Percentiles rank a stretch among this genome's conserved stretches.
These are phyloP conservation scores for Cudoniella acicularis DNA, from an alignment of 495 filamentous ascomycete species.

Conservation along the genomic window DNA sequence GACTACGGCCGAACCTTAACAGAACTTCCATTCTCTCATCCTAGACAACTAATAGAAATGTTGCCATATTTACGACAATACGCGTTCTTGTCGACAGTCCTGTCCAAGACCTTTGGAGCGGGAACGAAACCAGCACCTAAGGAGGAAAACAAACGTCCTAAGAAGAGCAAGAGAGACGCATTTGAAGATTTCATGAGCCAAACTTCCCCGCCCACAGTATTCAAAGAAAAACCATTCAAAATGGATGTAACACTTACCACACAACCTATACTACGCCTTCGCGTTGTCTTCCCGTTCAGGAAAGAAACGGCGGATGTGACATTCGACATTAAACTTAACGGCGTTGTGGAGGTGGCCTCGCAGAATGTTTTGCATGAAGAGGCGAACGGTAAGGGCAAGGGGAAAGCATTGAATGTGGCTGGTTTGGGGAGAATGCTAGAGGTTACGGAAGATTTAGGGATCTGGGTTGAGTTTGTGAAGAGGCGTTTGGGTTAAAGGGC, in stretches of 20 bases:
- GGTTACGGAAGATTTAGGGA: slow-evolving; percentile 47
- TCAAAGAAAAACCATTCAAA: slow-evolving; percentile 19
- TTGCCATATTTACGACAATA: slow-evolving; percentile 76
- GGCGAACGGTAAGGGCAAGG: slow-evolving; percentile 2
- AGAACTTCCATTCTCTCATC: slow-evolving; percentile 80
- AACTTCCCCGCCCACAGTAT: background rate
- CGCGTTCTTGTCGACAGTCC: slow-evolving; percentile 59
- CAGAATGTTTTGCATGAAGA: slow-evolving; percentile 23
- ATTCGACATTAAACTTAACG: slow-evolving; percentile 62
- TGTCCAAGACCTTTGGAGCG: slow-evolving; percentile 56
- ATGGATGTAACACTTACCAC: slow-evolving; percentile 48
- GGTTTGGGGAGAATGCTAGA: slow-evolving; percentile 36
- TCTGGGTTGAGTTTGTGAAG: slow-evolving; percentile 51
- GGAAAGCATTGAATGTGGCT: slow-evolving; percentile 6
- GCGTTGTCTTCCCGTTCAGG: slow-evolving; percentile 47
- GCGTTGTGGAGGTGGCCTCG: slow-evolving; percentile 46
- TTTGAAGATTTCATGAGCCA: slow-evolving; percentile 32
- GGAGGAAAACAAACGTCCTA: background rate
- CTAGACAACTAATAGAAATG: slow-evolving; percentile 74
- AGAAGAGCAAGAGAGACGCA: slow-evolving; percentile 29
- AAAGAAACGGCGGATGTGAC: slow-evolving; percentile 37
- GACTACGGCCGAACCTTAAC: slow-evolving; percentile 65
- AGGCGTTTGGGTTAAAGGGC: slow-evolving; percentile 13
- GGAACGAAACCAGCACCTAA: background rate
- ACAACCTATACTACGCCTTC: slow-evolving; percentile 41